Percentiles rank a stretch among this genome's conserved stretches.
These are phyloP conservation scores for Coemansia reversa DNA, from an alignment of 192 early-diverging fungal genomes.

Conservation along the genomic window DNA sequence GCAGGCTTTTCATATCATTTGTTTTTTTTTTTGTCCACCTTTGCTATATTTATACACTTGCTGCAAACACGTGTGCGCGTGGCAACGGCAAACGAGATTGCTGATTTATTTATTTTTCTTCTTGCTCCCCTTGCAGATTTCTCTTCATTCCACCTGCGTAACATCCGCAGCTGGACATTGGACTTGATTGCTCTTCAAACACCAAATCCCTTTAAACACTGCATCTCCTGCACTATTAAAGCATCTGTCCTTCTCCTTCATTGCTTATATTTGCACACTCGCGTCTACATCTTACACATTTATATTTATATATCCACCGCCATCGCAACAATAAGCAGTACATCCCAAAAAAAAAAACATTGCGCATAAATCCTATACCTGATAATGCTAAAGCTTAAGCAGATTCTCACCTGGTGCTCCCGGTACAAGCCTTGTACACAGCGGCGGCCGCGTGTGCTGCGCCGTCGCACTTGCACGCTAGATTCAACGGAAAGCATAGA, in stretches of 20 bases:
- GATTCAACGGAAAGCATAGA: conserved; percentile 4
- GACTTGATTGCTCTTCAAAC: neutral
- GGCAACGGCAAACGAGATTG: neutral
- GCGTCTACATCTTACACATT: neutral
- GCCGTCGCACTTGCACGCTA: conserved; percentile 24
- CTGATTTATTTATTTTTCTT: neutral
- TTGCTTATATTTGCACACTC: neutral
- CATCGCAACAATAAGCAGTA: neutral
- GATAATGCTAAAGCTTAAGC: conserved; percentile 21
- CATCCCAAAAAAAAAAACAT: neutral
- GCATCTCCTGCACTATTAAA: conserved; percentile 1
- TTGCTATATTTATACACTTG: conserved; percentile 9
- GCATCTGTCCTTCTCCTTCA: neutral
- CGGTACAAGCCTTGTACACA: conserved; percentile 15
- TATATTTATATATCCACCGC: conserved; percentile 1
- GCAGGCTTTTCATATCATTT: conserved; percentile 1
- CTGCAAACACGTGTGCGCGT: conserved; percentile 7
- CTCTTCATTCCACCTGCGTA: neutral
- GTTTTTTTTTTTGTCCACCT: neutral
- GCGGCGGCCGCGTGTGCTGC: conserved; percentile 24
- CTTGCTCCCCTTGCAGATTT: neutral
- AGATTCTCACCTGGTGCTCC: conserved; percentile 38
- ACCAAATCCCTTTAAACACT: neutral
- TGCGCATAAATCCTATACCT: neutral
- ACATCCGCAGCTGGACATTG: conserved; percentile 1